Conservation (phyloP, 306 rosid genomes). For the Vachellia pachyceras region DNA sequence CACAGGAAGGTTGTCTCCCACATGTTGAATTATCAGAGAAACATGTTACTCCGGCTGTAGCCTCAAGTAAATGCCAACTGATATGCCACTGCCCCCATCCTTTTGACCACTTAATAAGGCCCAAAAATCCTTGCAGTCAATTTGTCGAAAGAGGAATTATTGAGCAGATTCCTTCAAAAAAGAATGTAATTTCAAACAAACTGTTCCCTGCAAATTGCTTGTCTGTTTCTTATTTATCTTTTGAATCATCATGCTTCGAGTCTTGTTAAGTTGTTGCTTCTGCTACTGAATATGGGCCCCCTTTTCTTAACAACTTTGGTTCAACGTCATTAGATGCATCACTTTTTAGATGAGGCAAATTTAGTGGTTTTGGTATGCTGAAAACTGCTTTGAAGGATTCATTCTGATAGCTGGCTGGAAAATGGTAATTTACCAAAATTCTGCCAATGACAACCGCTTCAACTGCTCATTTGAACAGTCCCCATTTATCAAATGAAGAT, state of each 20-base stretch:
- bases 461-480: neutral
- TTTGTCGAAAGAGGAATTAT: neutral
- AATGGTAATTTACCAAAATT: neutral
- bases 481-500: neutral
- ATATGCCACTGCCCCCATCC: neutral
- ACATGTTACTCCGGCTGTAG: neutral
- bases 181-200: neutral
- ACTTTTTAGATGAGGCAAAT: neutral
- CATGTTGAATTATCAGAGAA: neutral
- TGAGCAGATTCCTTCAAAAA: neutral
- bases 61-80: neutral
- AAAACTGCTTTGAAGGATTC: neutral
- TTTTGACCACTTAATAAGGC: neutral
- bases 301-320: neutral
- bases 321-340: neutral
- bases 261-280: neutral
- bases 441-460: neutral
- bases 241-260: neutral
- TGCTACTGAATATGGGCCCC: neutral
- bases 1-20: neutral
- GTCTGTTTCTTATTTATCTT: neutral
- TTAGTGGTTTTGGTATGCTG: neutral
- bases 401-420: neutral
- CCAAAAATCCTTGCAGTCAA: neutral
- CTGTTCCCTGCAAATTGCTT: neutral